These are phyloP conservation scores for Prunus salicina DNA, from an alignment of 306 rosid species.

Conservation along the genomic window DNA sequence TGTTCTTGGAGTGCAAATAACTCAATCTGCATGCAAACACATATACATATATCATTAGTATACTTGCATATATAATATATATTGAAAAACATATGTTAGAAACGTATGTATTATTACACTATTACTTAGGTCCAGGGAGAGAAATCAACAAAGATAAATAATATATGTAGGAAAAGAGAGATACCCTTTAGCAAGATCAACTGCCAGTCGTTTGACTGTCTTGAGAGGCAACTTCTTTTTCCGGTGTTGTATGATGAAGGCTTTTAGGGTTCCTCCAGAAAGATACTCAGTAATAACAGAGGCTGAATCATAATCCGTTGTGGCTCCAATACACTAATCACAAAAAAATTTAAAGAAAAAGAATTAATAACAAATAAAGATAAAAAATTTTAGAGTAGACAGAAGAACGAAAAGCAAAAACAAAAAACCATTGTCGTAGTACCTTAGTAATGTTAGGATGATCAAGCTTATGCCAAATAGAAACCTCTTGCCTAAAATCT, in stretches of 20 bases:
- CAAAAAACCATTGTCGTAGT: neutral
- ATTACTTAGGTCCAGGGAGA: too few species aligned
- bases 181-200: slow-evolving; percentile 3
- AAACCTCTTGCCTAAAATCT: slow-evolving; percentile 9
- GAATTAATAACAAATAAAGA: neutral
- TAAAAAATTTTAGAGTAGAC: too few species aligned
- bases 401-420: neutral
- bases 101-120: too few species aligned
- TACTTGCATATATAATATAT: too few species aligned
- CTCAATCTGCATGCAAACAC: neutral
- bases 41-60: neutral
- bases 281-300: slow-evolving; percentile 1
- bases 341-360: neutral
- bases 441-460: slow-evolving; percentile 23
- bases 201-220: neutral
- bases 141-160: neutral
- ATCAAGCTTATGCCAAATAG: slow-evolving; percentile 18
- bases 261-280: slow-evolving; percentile 1
- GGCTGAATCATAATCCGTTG: neutral
- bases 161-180: neutral
- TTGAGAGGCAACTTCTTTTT: neutral
- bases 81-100: too few species aligned
- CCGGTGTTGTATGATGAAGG: neutral
- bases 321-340: neutral
- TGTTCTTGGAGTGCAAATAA: slow-evolving; percentile 9